Evolutionary conservation across 176 grass and related monocot genomes (phyloP), one percentile per base, ranked within the genome.

Genomic region (Rhipidocladum racemiflorum): DNA sequence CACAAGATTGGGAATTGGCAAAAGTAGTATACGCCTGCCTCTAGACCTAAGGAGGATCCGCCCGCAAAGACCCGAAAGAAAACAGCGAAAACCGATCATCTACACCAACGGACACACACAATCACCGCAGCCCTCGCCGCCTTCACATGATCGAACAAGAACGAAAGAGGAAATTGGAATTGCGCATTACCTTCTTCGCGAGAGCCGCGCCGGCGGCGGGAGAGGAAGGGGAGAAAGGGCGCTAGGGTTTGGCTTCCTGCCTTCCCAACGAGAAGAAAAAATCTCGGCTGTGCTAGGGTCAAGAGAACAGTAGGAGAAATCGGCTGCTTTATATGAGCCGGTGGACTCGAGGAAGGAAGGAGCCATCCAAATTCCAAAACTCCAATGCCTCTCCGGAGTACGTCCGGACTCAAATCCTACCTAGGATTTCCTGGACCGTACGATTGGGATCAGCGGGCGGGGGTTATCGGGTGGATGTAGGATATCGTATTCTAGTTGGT

Each of bases 161-260:
- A 6, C 11, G 30, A 14, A 3, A 25, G 4, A 61, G 74, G 34
- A 28, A 27, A 9, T 4, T 9, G n/a, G n/a, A 16, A 50, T 20
- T 5, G 70, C 69, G 69, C 45, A 9, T 72, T 50, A 72, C 70
- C 32, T 34, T 34, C 70, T 72, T 51, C 4, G 7, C 61, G 60
- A 30, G 60, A 17, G 60, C 25, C 25, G 60, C 63, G 51, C 35
- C 73, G 74, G 74, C 53, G 74, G 74, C 35, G 38, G 72, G 35
- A 40, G n/a, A 35, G 14, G 44, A 46, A 20, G 20, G 4, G 18
- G 18, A 16, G 44, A 34, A 3, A 34, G 20, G 18, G 15, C 54
- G 74, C 74, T 76, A 76, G 53, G 53, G 73, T 76, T 76, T 40
- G 51, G 51, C 7, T 23, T 50, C 25, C 15, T 40, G 51, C 34